phyloP scores from a whole-genome alignment of 768 basidiomycete genomes.

The Pleurotus tuoliensis region DNA sequence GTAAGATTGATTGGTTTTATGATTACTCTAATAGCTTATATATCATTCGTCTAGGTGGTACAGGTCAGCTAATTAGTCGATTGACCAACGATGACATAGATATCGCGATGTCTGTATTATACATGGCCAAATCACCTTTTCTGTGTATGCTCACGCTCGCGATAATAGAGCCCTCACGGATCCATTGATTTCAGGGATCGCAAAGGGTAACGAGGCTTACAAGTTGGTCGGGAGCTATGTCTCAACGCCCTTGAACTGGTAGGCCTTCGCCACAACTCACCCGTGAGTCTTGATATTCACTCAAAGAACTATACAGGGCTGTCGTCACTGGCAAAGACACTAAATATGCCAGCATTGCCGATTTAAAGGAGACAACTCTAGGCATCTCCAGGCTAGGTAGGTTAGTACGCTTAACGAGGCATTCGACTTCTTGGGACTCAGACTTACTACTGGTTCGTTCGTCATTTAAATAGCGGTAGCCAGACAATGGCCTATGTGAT shows the following conservation, averaged over 20 bases:
- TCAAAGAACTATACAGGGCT: slow-evolving; percentile 53
- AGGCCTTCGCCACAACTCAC: slow-evolving; percentile 10
- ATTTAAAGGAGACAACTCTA: slow-evolving; percentile 76
- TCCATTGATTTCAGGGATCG: slow-evolving; percentile 86
- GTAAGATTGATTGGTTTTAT: slow-evolving; percentile 34
- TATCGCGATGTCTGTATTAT: slow-evolving; percentile 62
- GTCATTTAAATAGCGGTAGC: slow-evolving; percentile 52
- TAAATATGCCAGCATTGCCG: slow-evolving; percentile 61
- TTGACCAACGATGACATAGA: slow-evolving; percentile 77
- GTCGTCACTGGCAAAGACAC: slow-evolving; percentile 85
- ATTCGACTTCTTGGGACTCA: background rate
- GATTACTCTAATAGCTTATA: slow-evolving; percentile 9
- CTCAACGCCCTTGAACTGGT: slow-evolving; percentile 86
- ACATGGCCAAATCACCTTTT: too few relatives aligned
- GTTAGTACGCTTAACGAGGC: slow-evolving; percentile 24
- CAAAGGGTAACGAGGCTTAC: slow-evolving; percentile 83
- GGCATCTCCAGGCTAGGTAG: slow-evolving; percentile 90
- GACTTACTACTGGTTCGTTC: too few relatives aligned
- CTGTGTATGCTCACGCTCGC: too few relatives aligned
- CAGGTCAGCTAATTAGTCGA: slow-evolving; percentile 77
- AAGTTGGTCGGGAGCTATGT: slow-evolving; percentile 93
- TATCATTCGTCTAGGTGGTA: slow-evolving; percentile 58
- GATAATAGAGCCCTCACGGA: slow-evolving; percentile 78
- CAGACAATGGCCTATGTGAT: slow-evolving; percentile 97
- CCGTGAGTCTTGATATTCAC: background rate